Base-by-base conservation (phyloP, 2,329 filamentous ascomycete species). In the Penicillium sp. region DNA sequence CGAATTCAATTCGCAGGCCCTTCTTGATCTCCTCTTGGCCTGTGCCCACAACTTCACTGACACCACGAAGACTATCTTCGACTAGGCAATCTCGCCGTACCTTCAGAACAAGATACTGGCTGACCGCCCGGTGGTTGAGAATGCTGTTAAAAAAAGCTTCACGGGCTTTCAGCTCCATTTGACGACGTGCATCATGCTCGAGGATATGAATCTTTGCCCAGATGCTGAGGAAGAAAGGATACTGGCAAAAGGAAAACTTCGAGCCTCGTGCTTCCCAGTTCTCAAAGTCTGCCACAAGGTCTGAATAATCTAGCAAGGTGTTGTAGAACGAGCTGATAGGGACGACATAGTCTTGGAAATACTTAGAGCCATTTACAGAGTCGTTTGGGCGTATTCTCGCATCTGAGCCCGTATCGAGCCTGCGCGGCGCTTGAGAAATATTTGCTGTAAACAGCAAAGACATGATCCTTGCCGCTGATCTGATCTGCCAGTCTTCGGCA, bases 71-170 rank as follows among this genome's bases (percentile, higher is more conserved):
- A 64, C 91, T 96, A 72, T 96, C 92, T 55, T 96, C 91, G 2
- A 95, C 90, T 44, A 96, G 79, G 68, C 92, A 96, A 52, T 96
- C 90, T 53, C 93, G 82, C 22, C 92, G 84, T 14, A 97, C 86
- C 60, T 85, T 87, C 35, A 97, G 79, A 21, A 90, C 81, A 43
- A 96, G 82, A 70, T 91, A 90, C 68, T 93, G 90, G 57, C 89
- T 90, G 53, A 91, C 84, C 29, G 82, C 85, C 66, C 86, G 87
- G 49, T 86, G 85, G 33, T 84, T 90, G 74, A 96, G 82, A 63
- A 97, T 92, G 69, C 89, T 93, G 71, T 93, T 89, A 69, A 96
- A 96, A 73, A 96, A 96, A 2, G 92, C 91, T 69, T 96, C 90
- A 49, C 92, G 84, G 10, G 92, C 92, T 72, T 91, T 93, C 61